Conservation (phyloP, 73 alveolate genomes). For the Symbiodinium pilosum region DNA sequence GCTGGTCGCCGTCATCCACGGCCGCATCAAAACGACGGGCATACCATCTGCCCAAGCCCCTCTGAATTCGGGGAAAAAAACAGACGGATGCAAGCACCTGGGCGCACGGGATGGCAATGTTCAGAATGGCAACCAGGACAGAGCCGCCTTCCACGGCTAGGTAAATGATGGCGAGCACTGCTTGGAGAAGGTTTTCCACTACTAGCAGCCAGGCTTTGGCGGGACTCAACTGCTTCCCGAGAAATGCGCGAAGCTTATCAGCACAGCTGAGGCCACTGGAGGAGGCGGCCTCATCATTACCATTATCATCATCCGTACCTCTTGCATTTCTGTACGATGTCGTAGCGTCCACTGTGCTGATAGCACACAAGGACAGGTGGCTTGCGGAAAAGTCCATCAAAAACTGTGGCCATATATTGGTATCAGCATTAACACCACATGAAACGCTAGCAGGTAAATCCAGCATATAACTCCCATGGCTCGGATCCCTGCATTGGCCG, state of each 20-base stretch:
- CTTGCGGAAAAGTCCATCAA: neutral
- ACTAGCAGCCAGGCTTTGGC: neutral
- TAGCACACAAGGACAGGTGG: neutral
- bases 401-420: neutral
- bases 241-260: neutral
- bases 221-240: neutral
- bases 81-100: neutral
- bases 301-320: neutral
- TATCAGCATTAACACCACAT: neutral
- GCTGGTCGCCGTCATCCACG: neutral
- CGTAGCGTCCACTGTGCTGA: neutral
- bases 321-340: neutral
- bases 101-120: neutral
- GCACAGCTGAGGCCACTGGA: neutral
- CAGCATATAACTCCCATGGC: neutral
- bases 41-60: neutral
- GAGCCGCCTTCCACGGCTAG: neutral
- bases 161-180: neutral
- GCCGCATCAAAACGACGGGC: neutral
- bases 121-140: neutral
- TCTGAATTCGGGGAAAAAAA: neutral
- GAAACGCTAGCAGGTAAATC: neutral
- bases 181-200: neutral
- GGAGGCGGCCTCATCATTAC: neutral
- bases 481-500: neutral